Conservation (phyloP, 176 grass and related monocot genomes). For the Phyllostachys edulis region DNA sequence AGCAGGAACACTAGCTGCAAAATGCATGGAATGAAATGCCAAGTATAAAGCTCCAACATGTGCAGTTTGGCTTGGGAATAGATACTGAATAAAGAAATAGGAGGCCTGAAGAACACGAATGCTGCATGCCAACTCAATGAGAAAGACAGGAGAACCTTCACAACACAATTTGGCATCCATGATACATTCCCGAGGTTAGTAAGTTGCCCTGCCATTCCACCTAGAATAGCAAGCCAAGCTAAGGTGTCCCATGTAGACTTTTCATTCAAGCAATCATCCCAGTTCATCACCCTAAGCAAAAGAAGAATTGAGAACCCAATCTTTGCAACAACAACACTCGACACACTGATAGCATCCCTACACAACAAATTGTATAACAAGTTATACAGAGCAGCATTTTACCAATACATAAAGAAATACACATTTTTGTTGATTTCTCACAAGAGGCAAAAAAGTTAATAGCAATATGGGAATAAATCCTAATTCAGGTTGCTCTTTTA, state of each 20-base stretch:
- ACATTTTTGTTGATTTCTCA: not conserved
- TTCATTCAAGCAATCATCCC: conserved; percentile 95
- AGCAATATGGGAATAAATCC: not conserved
- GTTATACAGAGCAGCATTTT: not conserved
- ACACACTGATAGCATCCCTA: conserved; percentile 69
- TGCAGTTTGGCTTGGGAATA: conserved; percentile 94
- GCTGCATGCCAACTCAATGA: conserved; percentile 92
- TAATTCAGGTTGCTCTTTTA: not conserved
- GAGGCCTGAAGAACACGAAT: conserved; percentile 90
- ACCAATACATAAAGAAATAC: not conserved
- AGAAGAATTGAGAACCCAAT: conserved; percentile 88
- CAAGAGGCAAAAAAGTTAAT: not conserved
- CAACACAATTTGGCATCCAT: conserved; percentile 91
- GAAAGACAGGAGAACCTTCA: conserved; percentile 71
- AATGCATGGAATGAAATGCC: conserved; percentile 93
- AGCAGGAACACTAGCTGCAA: conserved; percentile 87
- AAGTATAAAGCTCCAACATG: conserved; percentile 89
- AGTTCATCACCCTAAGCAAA: conserved; percentile 78
- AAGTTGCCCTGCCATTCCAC: conserved; percentile 92
- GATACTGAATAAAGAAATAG: conserved; percentile 92
- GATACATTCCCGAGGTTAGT: conserved; percentile 74
- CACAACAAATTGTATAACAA: not conserved
- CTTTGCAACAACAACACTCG: conserved; percentile 89
- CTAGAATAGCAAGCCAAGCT: conserved; percentile 96
- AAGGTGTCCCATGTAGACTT: conserved; percentile 98